These are phyloP conservation scores for Claviceps quebecensis DNA, from an alignment of 2,329 filamentous ascomycete species.

Conservation along the genomic window DNA sequence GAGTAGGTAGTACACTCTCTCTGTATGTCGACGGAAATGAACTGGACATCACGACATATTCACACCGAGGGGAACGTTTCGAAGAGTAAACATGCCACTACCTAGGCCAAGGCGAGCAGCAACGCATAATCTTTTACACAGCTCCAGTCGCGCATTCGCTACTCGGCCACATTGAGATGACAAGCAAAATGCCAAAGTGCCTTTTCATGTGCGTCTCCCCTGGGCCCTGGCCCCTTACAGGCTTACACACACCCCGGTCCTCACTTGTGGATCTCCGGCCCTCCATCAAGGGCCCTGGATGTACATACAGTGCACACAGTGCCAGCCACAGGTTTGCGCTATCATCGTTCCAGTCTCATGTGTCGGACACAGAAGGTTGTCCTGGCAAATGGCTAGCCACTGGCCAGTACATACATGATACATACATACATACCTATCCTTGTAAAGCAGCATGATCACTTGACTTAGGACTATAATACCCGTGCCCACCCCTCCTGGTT, in stretches of 20 bases:
- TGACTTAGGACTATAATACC: conserved; percentile 5
- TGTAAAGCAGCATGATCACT: neutral
- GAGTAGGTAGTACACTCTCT: no score
- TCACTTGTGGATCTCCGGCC: neutral
- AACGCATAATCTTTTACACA: no score
- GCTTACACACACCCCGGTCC: neutral
- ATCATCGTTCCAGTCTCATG: neutral
- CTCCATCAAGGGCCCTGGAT: neutral
- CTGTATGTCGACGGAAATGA: neutral
- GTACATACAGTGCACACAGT: neutral
- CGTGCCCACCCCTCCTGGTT: conserved; percentile 2
- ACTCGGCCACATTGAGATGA: neutral
- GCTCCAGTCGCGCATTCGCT: neutral
- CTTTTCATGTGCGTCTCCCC: neutral
- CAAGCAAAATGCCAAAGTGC: neutral
- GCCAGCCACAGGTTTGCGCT: neutral
- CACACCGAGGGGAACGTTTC: neutral
- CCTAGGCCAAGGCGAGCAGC: neutral
- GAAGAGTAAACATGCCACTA: neutral
- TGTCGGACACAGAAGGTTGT: neutral
- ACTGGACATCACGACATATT: neutral
- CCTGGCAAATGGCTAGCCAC: neutral
- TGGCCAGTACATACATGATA: no score
- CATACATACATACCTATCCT: no score
- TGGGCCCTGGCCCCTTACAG: no score